Evolutionary conservation across 371 early-diverging fungal genomes (phyloP), one percentile per base, ranked within the genome.

Genomic region (Capillidium rhysosporum): DNA sequence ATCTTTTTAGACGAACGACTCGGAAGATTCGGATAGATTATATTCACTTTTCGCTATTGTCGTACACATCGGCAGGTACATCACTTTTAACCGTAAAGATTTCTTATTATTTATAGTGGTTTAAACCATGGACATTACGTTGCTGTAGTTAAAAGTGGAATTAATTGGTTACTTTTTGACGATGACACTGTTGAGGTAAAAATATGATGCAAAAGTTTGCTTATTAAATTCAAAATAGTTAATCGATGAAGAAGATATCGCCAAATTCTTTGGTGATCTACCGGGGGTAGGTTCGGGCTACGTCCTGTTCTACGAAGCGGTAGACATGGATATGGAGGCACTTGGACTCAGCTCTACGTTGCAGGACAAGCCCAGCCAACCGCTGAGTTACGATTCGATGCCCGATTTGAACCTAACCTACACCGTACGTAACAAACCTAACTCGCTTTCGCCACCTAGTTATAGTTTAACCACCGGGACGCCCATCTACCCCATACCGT

Each of bases 61-160:
- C 29, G 86, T 96, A 25, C 97, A 96, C 61, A 81, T 96, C 57
- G 97, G 97, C 53, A 82, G 74, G 81, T 77, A 61, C 40, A 56
- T 57, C 1, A 3, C 16, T 34, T 28, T 38, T 47, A 21, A 23
- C 16, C 43, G 23, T 51, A 46, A 20, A 9, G n/a, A 8, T 31
- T 49, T 44, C 40, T 39, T 44, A 46, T 16, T 16, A 31, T 47
- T 40, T 20, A 20, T 57, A 82, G 89, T 62, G 92, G 93, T 0
- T 92, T 89, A n/a, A 76, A 91, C 57, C 92, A 92, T 65, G 97
- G 97, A 2, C 97, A 96, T 62, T 96, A 96, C 67, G 82, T 94
- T 4, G 73, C 89, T 0, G 72, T 97, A 24, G 82, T 91, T 45
- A 86, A 87, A 63, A 84, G 86, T 55, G 71, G 74, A 46, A 82